Conservation (phyloP, 2,329 filamentous ascomycete genomes). For the Aureobasidium sp. region DNA sequence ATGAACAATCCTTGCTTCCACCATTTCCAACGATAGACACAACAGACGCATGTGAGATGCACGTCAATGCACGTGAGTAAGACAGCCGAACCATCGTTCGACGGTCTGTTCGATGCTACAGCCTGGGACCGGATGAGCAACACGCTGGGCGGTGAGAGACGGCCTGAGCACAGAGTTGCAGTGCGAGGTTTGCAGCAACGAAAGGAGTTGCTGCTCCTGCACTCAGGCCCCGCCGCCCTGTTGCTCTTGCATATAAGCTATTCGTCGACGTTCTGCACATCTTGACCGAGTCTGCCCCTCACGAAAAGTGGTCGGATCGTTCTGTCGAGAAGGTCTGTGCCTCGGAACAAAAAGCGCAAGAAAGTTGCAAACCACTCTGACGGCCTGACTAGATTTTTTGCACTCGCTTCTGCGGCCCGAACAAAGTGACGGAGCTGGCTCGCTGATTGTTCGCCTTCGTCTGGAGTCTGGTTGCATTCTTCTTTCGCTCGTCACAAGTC, state of each 20-base stretch:
- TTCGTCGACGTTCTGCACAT: background rate
- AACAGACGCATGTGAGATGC: background rate
- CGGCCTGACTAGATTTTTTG: conserved; percentile 11
- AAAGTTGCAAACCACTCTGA: conserved; percentile 7
- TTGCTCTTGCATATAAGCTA: background rate
- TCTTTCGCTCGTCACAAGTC: conserved; percentile 6
- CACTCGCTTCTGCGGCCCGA: background rate
- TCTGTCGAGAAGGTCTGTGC: background rate
- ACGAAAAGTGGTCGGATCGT: background rate
- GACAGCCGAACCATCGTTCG: background rate
- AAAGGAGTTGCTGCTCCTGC: background rate
- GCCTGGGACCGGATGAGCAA: background rate
- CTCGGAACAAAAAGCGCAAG: conserved; percentile 13
- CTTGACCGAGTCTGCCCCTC: background rate
- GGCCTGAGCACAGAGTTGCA: background rate
- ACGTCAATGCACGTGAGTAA: conserved; percentile 12
- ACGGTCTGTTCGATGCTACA: background rate
- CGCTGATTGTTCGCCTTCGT: conserved; percentile 7
- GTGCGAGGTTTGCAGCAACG: background rate
- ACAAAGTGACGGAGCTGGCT: conserved; percentile 13
- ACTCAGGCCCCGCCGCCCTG: background rate
- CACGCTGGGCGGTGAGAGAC: background rate
- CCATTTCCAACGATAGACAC: background rate
- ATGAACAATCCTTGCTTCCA: background rate
- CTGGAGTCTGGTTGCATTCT: conserved; percentile 13